Conservation (phyloP, 2,329 filamentous ascomycete species). For the Hypoxylon sp. region DNA sequence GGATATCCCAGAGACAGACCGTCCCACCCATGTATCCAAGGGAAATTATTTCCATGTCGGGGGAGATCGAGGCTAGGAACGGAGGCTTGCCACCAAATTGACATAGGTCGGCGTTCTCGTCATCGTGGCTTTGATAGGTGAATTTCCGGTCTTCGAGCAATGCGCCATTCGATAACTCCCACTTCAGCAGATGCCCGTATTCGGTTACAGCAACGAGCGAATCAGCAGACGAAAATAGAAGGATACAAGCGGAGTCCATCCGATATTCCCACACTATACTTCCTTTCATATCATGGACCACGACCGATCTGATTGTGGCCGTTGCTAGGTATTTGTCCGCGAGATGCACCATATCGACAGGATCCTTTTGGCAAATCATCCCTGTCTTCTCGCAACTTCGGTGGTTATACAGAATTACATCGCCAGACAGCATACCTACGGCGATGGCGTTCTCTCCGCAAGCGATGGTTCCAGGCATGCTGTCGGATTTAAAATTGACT, state of each 20-base stretch:
- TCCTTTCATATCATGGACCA: not conserved
- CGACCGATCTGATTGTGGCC: not conserved
- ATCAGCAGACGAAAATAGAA: not conserved
- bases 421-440: slow-evolving; percentile 7
- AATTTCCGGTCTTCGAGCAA: slow-evolving; percentile 1
- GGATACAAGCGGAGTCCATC: not conserved
- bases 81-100: not conserved
- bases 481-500: not conserved
- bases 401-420: slow-evolving; percentile 7
- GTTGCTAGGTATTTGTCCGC: not conserved
- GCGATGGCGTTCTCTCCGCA: slow-evolving; percentile 4
- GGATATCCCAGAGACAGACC: slow-evolving; percentile 6
- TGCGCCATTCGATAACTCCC: not conserved
- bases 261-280: slow-evolving; percentile 1
- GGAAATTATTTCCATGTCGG: not conserved
- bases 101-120: not conserved
- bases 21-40: not conserved
- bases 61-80: not conserved
- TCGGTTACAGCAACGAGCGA: not conserved
- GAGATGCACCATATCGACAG: not conserved
- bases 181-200: slow-evolving; percentile 1
- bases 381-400: not conserved
- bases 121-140: not conserved
- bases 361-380: not conserved
- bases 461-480: not conserved